A percentile compares a stretch with the other conserved stretches of the same genome.
Conservation (phyloP, 345 rosid genomes). For the Pistacia integerrima region DNA sequence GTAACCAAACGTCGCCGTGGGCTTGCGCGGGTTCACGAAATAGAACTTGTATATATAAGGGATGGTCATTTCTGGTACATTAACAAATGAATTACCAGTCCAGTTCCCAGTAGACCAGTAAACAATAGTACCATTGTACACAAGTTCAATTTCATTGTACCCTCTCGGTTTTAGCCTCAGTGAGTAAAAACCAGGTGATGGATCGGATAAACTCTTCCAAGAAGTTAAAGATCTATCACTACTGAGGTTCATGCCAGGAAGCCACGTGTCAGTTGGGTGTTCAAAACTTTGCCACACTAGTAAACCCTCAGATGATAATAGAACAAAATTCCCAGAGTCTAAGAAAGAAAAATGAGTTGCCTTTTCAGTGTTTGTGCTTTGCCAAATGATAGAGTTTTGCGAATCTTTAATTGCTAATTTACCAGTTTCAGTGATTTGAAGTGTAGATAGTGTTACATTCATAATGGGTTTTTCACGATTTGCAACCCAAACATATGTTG, state of each 20-base stretch:
- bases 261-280: constrained; percentile 58
- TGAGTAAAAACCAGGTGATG: constrained; percentile 44
- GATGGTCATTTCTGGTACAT: constrained; percentile 55
- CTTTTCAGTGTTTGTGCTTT: constrained; percentile 34
- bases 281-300: constrained; percentile 63
- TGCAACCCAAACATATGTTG: constrained; percentile 57
- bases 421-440: constrained; percentile 34
- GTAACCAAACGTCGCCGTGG: constrained; percentile 62
- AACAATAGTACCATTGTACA: constrained; percentile 33
- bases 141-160: constrained; percentile 50
- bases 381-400: constrained; percentile 39
- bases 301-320: constrained; percentile 29
- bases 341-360: constrained; percentile 26
- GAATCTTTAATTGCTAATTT: constrained; percentile 41
- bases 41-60: constrained; percentile 63
- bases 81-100: constrained; percentile 52
- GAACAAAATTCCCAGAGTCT: constrained; percentile 55
- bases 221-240: constrained; percentile 29
- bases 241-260: constrained; percentile 56
- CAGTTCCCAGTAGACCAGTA: constrained; percentile 70
- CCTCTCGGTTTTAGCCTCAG: constrained; percentile 38
- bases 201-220: constrained; percentile 52
- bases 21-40: constrained; percentile 49
- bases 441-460: constrained; percentile 27
- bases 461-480: constrained; percentile 45